phyloP scores from a whole-genome alignment of 73 alveolate genomes.

The Paramecium bursaria region DNA sequence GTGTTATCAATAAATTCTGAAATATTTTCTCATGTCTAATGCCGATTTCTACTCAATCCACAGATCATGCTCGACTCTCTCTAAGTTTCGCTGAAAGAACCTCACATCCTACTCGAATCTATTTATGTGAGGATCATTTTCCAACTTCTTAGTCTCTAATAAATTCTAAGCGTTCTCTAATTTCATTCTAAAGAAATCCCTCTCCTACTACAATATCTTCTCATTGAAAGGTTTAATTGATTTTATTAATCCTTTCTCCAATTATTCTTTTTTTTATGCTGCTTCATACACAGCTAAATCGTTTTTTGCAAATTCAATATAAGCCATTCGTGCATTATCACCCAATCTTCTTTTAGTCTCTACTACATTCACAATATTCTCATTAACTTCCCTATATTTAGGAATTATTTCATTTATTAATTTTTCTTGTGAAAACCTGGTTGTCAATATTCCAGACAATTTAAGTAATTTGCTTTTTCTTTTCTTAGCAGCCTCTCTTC shows the following conservation, averaged over 20 bases:
- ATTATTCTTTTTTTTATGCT: background rate
- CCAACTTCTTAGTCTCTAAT: background rate
- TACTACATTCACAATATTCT: constrained; percentile 9
- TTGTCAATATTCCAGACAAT: constrained; percentile 10
- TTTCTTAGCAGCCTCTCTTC: constrained; percentile 15
- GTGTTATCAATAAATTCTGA: constrained; percentile 21
- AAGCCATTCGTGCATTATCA: constrained; percentile 41
- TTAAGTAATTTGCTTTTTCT: background rate
- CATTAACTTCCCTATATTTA: constrained; percentile 33
- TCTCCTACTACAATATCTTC: background rate
- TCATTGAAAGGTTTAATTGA: background rate
- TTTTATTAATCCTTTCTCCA: background rate
- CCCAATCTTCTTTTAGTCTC: constrained; percentile 22
- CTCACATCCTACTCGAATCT: constrained; percentile 32
- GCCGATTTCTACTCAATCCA: constrained; percentile 47
- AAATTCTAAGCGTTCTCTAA: constrained; percentile 19
- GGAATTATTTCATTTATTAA: constrained; percentile 43
- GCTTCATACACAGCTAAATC: constrained; percentile 17
- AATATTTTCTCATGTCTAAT: constrained; percentile 40
- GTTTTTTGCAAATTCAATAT: constrained; percentile 15
- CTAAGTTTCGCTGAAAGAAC: constrained; percentile 8
- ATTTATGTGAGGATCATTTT: background rate
- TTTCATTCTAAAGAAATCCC: constrained; percentile 11
- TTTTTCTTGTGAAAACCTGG: constrained; percentile 7
- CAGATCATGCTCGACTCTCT: constrained; percentile 19